These are phyloP conservation scores for Candida peoriensis DNA, from an alignment of 805 yeast genomes.

Conservation along the genomic window DNA sequence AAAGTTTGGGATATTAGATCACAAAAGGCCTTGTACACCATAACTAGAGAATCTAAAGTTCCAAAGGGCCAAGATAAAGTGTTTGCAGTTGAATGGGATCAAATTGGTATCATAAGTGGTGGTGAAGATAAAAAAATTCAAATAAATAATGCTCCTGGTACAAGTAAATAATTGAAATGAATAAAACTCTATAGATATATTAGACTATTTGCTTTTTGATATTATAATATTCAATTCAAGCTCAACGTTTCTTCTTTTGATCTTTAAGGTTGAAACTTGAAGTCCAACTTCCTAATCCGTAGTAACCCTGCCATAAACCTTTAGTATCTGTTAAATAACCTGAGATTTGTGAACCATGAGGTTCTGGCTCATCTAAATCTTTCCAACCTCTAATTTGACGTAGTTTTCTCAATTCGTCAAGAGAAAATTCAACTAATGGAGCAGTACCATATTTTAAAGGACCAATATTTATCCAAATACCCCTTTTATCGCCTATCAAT, in stretches of 20 bases:
- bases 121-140: conserved; percentile 94
- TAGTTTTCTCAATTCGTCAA: conserved; percentile 59
- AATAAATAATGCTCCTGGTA: conserved; percentile 49
- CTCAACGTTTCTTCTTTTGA: no score
- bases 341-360: conserved; percentile 31
- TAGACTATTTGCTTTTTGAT: neutral
- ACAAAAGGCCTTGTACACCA: conserved; percentile 72
- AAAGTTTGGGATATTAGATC: conserved; percentile 96
- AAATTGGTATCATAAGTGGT: conserved; percentile 80
- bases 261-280: conserved; percentile 6
- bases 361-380: conserved; percentile 31
- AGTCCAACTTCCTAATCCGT: conserved; percentile 41
- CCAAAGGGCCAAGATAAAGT: conserved; percentile 56
- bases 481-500: conserved; percentile 38
- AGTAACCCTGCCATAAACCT: conserved; percentile 75
- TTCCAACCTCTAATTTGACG: conserved; percentile 63
- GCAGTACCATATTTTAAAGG: conserved; percentile 91
- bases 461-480: conserved; percentile 86
- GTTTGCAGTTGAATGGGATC: conserved; percentile 83
- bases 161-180: no score
- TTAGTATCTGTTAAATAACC: conserved; percentile 64
- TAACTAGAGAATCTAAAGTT: conserved; percentile 61
- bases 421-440: conserved; percentile 66
- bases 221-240: neutral
- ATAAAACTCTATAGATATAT: no score